phyloP scores from a whole-genome alignment of 2,329 filamentous ascomycete genomes.

The Aspergillus texensis region DNA sequence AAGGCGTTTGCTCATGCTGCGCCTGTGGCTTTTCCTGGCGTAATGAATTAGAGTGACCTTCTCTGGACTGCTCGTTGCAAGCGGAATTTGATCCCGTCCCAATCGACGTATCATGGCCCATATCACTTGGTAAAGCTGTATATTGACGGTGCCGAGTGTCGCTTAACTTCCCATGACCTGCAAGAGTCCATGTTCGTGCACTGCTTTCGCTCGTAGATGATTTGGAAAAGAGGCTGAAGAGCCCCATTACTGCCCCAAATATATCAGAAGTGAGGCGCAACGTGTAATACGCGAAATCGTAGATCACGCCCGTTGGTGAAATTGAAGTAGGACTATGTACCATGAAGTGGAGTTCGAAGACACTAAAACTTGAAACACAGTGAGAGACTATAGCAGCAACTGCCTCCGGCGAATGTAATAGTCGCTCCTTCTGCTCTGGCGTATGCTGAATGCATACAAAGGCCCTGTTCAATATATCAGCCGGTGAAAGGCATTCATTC shows the following conservation, averaged over 20 bases:
- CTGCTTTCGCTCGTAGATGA: slow-evolving; percentile 10
- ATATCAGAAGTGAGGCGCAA: neutral
- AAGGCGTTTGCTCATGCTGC: neutral
- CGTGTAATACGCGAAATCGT: neutral
- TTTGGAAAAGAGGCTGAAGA: slow-evolving; percentile 16
- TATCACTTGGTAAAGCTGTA: neutral
- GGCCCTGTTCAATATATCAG: neutral
- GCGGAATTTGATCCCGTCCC: neutral
- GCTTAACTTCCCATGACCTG: neutral
- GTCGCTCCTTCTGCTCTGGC: slow-evolving; percentile 7
- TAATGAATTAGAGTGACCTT: neutral
- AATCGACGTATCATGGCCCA: neutral
- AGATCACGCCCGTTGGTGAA: neutral
- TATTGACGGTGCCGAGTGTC: neutral
- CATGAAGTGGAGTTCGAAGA: neutral
- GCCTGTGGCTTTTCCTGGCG: neutral
- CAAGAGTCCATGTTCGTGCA: neutral
- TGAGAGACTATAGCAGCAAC: neutral
- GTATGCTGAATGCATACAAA: neutral
- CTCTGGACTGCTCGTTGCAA: neutral
- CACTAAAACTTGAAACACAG: neutral
- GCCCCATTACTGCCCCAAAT: slow-evolving; percentile 11
- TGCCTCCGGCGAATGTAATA: neutral
- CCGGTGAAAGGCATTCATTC: neutral
- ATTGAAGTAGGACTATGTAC: neutral